These are phyloP conservation scores for Calonectria leucothoes DNA, from an alignment of 2,329 filamentous ascomycete genomes.

Conservation along the genomic window DNA sequence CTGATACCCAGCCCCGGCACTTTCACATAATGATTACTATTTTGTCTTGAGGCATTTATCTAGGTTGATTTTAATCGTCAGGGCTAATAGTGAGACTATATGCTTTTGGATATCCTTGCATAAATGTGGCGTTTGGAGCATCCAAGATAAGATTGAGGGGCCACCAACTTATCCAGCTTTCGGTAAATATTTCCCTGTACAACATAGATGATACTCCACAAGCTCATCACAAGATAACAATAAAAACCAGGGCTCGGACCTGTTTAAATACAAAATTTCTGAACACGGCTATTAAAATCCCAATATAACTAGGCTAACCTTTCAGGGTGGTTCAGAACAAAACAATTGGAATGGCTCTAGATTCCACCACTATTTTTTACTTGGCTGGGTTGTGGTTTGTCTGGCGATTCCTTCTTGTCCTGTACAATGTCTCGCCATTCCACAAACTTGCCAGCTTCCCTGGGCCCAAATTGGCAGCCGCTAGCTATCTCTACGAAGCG, in stretches of 20 bases:
- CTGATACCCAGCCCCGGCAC: neutral
- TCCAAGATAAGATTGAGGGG: neutral
- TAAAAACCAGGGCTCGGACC: neutral
- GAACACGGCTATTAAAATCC: neutral
- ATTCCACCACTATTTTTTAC: neutral
- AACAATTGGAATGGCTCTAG: neutral
- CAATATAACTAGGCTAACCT: neutral
- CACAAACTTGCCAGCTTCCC: neutral
- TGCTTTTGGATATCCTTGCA: neutral
- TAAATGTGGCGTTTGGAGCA: neutral
- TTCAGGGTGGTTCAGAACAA: neutral
- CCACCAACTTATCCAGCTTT: neutral
- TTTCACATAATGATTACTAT: neutral
- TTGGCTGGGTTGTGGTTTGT: neutral
- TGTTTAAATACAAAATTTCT: neutral
- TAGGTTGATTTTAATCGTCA: neutral
- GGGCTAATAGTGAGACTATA: neutral
- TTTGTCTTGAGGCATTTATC: neutral
- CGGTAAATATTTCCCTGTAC: neutral
- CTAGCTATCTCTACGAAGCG: neutral
- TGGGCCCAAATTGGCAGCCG: neutral
- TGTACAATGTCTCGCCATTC: neutral
- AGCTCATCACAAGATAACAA: neutral
- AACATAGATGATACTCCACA: neutral
- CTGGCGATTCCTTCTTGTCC: neutral